Evolutionary conservation across 1,139 yeast genomes (phyloP).

Genomic region (Sugiyamaella castrensis): DNA sequence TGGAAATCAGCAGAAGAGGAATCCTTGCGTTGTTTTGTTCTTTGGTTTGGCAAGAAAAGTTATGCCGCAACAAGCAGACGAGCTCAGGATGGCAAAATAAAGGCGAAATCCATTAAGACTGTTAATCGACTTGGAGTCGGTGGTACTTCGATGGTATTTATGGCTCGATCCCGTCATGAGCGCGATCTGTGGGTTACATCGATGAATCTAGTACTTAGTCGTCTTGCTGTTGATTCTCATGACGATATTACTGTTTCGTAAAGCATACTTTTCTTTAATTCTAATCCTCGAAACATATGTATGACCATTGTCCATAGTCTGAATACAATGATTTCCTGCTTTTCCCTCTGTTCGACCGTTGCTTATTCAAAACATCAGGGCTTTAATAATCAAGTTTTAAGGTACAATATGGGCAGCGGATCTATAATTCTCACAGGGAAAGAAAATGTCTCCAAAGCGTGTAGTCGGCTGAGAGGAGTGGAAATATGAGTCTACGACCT

Average conservation of each 20-base stretch:
- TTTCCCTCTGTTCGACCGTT: too few species aligned
- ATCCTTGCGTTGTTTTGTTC: conserved; percentile 64
- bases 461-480: too few species aligned
- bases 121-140: conserved; percentile 58
- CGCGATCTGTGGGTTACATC: conserved; percentile 78
- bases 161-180: conserved; percentile 80
- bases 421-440: too few species aligned
- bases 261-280: background rate
- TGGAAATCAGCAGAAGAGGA: conserved; percentile 83
- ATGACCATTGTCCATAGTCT: too few species aligned
- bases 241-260: conserved; percentile 25
- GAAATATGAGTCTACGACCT: too few species aligned
- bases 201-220: conserved; percentile 61
- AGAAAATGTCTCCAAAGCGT: too few species aligned
- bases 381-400: too few species aligned
- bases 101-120: conserved; percentile 16
- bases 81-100: conserved; percentile 10
- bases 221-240: conserved; percentile 39
- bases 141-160: conserved; percentile 67
- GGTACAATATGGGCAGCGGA: too few species aligned
- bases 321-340: too few species aligned
- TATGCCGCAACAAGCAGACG: conserved; percentile 18
- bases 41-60: conserved; percentile 74
- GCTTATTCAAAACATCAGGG: too few species aligned
- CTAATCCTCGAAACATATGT: too few species aligned